Evolutionary conservation across 106 monocot genomes (phyloP).

Genomic region (Acorus gramineus): DNA sequence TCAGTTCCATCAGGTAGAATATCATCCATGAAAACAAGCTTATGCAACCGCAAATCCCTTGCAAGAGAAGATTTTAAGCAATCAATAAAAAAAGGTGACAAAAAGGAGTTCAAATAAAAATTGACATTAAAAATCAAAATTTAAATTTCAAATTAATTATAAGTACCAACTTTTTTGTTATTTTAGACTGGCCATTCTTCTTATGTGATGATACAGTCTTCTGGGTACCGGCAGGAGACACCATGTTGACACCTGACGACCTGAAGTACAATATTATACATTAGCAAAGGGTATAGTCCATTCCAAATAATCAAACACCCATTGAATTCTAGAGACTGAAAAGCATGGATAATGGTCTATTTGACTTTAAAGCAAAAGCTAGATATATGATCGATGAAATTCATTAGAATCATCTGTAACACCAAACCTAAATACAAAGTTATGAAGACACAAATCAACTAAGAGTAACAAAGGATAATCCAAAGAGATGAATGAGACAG

Average conservation of each 20-base stretch:
- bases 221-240: conserved; percentile 19
- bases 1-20: conserved; percentile 93
- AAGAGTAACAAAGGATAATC: too few relatives aligned
- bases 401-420: too few relatives aligned
- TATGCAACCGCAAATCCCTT: conserved; percentile 87
- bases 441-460: too few relatives aligned
- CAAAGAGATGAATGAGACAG: too few relatives aligned
- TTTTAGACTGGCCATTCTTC: conserved; percentile 42
- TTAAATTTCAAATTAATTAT: conserved; percentile 3
- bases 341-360: too few relatives aligned
- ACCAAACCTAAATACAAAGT: too few relatives aligned
- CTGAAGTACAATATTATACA: conserved; percentile 16
- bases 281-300: neutral
- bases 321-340: too few relatives aligned
- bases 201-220: conserved; percentile 42
- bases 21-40: conserved; percentile 82
- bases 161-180: conserved; percentile 79
- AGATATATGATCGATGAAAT: too few relatives aligned
- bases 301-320: neutral
- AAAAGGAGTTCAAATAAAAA: neutral
- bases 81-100: neutral
- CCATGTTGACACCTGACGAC: conserved; percentile 11
- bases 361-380: too few relatives aligned
- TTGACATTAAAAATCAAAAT: neutral
- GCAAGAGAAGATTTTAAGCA: neutral